Evolutionary conservation across 106 monocot species (phyloP).

Genomic region (Ottelia alismoides): DNA sequence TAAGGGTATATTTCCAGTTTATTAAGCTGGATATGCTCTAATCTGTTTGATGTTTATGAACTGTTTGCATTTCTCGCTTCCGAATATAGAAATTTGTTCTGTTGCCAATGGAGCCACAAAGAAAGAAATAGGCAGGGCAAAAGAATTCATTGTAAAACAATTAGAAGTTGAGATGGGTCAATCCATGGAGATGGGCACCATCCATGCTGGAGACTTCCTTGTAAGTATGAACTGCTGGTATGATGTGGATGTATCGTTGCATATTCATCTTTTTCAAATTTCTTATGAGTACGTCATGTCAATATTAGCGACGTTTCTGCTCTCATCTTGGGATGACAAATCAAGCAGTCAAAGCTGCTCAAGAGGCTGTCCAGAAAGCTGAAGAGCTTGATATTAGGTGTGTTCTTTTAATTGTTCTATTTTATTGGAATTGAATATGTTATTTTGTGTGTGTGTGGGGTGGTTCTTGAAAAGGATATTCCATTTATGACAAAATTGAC

Average conservation of each 20-base stretch:
- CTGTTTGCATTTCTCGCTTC: too few species aligned
- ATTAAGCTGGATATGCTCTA: too few species aligned
- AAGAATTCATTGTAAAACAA: constrained; percentile 54
- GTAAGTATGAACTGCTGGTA: too few species aligned
- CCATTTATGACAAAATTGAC: too few species aligned
- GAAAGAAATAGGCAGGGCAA: constrained; percentile 61
- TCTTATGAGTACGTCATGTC: too few species aligned
- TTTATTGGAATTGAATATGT: too few species aligned
- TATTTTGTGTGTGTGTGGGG: too few species aligned
- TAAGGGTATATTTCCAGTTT: constrained; percentile 38
- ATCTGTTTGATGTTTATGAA: too few species aligned
- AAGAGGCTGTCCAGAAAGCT: constrained; percentile 46
- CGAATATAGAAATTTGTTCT: constrained; percentile 38
- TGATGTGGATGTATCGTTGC: too few species aligned
- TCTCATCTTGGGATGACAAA: constrained; percentile 56
- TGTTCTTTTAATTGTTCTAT: too few species aligned
- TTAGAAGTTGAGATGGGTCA: constrained; percentile 60
- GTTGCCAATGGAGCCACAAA: constrained; percentile 65
- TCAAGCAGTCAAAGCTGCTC: constrained; percentile 51
- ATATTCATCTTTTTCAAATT: too few species aligned
- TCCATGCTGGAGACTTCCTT: constrained; percentile 59
- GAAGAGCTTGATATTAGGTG: constrained; percentile 64
- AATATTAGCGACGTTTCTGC: constrained; percentile 53
- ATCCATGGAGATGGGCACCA: constrained; percentile 65
- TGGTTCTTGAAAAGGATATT: too few species aligned